These are phyloP conservation scores for Spinacia oleracea DNA, from an alignment of 179 eudicot species.

Conservation along the genomic window DNA sequence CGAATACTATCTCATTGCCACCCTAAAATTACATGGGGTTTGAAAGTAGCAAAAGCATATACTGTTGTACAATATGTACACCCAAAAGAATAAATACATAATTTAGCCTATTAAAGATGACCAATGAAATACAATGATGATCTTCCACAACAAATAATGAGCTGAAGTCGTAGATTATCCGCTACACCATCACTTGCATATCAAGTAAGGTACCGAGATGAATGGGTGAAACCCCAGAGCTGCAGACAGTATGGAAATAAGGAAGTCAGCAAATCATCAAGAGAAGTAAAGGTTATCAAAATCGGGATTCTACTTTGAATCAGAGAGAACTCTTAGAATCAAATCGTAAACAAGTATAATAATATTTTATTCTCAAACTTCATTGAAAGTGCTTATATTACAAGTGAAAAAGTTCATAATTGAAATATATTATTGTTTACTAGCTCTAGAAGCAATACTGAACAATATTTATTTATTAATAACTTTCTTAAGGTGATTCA, in stretches of 20 bases:
- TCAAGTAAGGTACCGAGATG: conserved; percentile 58
- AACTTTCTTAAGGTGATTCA: no score
- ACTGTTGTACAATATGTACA: conserved; percentile 18
- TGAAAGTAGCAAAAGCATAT: neutral
- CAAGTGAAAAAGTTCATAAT: no score
- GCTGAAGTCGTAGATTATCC: neutral
- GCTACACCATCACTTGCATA: neutral
- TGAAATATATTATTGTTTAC: no score
- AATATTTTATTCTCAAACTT: no score
- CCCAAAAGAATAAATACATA: conserved; percentile 9
- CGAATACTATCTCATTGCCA: neutral
- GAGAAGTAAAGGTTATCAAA: no score
- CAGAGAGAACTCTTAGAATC: no score
- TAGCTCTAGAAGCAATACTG: no score
- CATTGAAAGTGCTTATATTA: no score
- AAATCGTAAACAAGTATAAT: no score
- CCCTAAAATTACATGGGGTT: neutral
- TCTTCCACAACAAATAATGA: conserved; percentile 2
- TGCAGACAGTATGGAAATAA: conserved; percentile 38
- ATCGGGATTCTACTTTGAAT: no score
- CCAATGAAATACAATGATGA: neutral
- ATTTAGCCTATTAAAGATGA: neutral
- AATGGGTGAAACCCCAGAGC: conserved; percentile 93
- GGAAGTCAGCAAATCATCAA: conserved; percentile 8
- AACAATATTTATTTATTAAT: no score